These are phyloP conservation scores for Hibiscus trionum DNA, from an alignment of 345 rosid species.

Conservation along the genomic window DNA sequence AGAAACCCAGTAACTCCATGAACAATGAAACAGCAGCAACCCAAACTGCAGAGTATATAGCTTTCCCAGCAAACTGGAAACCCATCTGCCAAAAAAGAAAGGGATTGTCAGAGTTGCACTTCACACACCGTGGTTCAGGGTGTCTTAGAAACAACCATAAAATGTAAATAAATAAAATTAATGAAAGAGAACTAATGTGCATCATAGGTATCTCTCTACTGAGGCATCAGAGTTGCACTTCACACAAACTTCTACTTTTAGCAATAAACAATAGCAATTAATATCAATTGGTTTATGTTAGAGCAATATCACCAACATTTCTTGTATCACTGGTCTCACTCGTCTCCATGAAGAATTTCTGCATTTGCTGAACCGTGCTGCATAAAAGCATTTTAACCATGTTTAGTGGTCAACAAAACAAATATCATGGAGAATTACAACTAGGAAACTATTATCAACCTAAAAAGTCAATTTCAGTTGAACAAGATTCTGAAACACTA, in stretches of 20 bases:
- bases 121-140: not conserved
- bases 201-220: not conserved
- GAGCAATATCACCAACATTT: not conserved
- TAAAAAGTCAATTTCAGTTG: not conserved
- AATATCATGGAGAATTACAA: not conserved
- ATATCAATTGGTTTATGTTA: not conserved
- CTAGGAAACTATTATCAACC: not conserved
- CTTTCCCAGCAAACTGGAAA: conserved; percentile 81
- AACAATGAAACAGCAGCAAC: conserved; percentile 79
- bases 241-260: not conserved
- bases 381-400: not conserved
- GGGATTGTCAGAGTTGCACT: not conserved
- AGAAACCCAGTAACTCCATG: conserved; percentile 90
- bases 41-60: conserved; percentile 80
- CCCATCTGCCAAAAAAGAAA: conserved; percentile 61
- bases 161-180: not conserved
- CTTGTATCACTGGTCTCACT: not conserved
- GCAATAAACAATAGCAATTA: not conserved
- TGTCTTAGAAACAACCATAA: conserved; percentile 1
- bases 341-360: not conserved
- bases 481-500: not conserved
- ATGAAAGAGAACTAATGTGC: not conserved
- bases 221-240: not conserved
- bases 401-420: not conserved
- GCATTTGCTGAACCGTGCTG: not conserved